Base-by-base conservation (phyloP, 2,329 filamentous ascomycete genomes). In the Epichloe bromicola region DNA sequence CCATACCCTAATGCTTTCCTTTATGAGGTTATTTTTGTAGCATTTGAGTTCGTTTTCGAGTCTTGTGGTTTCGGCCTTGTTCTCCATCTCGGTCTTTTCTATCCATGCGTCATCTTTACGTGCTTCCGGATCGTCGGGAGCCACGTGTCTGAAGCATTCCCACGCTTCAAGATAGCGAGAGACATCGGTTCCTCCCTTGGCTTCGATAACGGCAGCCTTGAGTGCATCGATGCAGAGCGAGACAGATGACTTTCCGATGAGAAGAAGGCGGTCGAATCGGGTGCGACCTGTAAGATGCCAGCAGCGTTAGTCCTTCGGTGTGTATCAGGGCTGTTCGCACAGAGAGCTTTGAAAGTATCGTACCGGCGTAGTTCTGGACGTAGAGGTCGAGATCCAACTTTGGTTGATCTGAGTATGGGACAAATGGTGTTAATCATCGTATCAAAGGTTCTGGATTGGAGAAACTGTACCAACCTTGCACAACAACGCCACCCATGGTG, bases 1-100 rank as follows among this genome's bases (percentile, higher is more conserved):
- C 50, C 54, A 44, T 74, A 94, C 89, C 58, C 90, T 72, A 61
- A 97, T 95, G 70, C 89, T 96, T 70, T 98, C 93, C 65, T 96
- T 95, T 60, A 98, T 89, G 42, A 97, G 71, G 61, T 97, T 98
- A 64, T 96, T 95, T 69, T 93, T 95, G 68, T 97, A 97, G 1
- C 84, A 85, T 66, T 89, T 90, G 19, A 98, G 74, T 66, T 97
- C 88, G 15, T 78, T 72, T 63, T 96, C 88, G 51, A 97, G 73
- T n/a, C 85, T 79, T 51, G 80, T 74, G 1, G 83, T 83, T 65
- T 95, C 85, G 2, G 72, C 69, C 58, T 79, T 79, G 59, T 90
- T 87, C 48, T 76, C 71, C 55, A 79, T 79, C 20, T 82, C 79
- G 38, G 78, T 84, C 52, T 70, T 73, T 7, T 84, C 76, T n/a